Conservation (phyloP, 2,329 filamentous ascomycete genomes). For the Drechslerella dactyloides region DNA sequence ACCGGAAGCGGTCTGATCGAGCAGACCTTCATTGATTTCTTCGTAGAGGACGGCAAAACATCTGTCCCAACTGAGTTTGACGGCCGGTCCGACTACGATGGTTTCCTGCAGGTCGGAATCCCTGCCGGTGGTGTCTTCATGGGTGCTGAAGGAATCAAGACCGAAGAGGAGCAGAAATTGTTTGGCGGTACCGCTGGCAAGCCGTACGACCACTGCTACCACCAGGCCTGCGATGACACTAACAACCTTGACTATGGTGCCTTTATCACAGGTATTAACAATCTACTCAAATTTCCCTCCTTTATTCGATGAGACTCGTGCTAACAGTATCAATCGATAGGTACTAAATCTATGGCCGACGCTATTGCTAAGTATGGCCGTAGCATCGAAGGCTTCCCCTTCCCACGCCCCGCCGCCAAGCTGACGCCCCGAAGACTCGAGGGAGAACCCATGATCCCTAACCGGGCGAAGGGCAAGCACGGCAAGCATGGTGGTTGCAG, state of each 20-base stretch:
- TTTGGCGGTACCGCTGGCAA: constrained; percentile 65
- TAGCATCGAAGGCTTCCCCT: constrained; percentile 71
- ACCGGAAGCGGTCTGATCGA: constrained; percentile 66
- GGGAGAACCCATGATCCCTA: constrained; percentile 28
- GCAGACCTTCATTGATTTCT: constrained; percentile 63
- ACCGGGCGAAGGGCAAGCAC: constrained; percentile 40
- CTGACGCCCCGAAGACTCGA: constrained; percentile 19
- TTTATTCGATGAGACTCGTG: neutral
- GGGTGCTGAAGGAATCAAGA: constrained; percentile 68
- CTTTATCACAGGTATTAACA: constrained; percentile 53
- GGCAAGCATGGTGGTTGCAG: constrained; percentile 31
- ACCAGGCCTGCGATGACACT: constrained; percentile 43
- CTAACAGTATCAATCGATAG: neutral
- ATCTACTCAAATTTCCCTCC: neutral
- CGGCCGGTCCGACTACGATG: constrained; percentile 67
- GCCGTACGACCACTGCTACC: constrained; percentile 50
- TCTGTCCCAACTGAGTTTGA: constrained; percentile 64
- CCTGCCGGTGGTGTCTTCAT: constrained; percentile 67
- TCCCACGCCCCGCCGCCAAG: constrained; percentile 42
- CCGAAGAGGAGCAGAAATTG: constrained; percentile 62
- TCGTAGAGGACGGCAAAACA: constrained; percentile 59
- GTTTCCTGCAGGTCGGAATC: constrained; percentile 65
- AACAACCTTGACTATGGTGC: constrained; percentile 50
- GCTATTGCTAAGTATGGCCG: constrained; percentile 72
- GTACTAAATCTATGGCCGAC: constrained; percentile 68